phyloP scores from a whole-genome alignment of 176 grass and related monocot species.

The Poa annua region DNA sequence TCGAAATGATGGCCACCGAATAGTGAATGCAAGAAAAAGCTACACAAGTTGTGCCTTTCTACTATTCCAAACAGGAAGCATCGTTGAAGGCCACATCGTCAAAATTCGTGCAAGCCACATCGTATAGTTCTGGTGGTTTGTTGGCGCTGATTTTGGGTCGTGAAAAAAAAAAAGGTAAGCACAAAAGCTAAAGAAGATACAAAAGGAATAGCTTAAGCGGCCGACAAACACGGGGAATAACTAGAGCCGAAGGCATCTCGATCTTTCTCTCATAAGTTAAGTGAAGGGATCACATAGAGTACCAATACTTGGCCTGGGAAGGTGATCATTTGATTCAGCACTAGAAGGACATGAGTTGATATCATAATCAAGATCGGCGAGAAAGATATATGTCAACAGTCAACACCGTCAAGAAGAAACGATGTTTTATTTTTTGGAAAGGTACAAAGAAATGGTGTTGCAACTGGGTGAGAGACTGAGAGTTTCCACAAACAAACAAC shows the following conservation, averaged over 20 bases:
- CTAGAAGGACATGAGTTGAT: background rate
- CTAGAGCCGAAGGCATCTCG: constrained; percentile 30
- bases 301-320: constrained; percentile 17
- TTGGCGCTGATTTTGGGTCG: constrained; percentile 34
- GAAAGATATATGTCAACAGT: background rate
- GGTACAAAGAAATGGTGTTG: background rate
- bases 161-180: background rate
- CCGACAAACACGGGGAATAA: constrained; percentile 51
- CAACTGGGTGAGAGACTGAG: background rate
- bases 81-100: constrained; percentile 42
- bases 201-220: constrained; percentile 40
- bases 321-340: constrained; percentile 42
- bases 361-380: background rate
- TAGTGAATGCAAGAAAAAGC: constrained; percentile 37
- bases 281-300: constrained; percentile 25
- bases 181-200: constrained; percentile 37
- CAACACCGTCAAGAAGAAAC: background rate
- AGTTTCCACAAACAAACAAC: background rate
- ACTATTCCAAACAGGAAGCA: constrained; percentile 49
- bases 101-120: constrained; percentile 1
- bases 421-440: background rate
- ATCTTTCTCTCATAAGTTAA: constrained; percentile 7
- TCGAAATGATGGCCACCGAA: constrained; percentile 26
- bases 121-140: constrained; percentile 32
- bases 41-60: background rate